phyloP scores from a whole-genome alignment of 2,329 filamentous ascomycete genomes.

The Lasiodiplodia citricola region DNA sequence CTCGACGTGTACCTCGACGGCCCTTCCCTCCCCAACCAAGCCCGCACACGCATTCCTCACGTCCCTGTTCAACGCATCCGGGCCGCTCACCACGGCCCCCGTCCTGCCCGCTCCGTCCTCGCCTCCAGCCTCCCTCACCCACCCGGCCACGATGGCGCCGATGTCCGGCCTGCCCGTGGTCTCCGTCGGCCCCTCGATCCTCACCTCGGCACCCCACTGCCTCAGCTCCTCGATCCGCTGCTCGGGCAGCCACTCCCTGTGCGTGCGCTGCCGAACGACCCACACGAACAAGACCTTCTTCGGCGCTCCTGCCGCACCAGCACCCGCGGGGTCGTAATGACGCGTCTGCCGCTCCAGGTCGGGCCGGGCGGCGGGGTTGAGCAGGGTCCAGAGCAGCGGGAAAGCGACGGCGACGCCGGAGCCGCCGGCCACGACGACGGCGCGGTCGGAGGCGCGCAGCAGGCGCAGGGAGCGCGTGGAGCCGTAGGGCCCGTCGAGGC shows the following conservation, averaged over 20 bases:
- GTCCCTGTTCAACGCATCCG: slow-evolving; percentile 64
- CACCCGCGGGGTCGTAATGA: background rate
- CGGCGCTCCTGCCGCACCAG: slow-evolving; percentile 24
- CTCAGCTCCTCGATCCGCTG: slow-evolving; percentile 57
- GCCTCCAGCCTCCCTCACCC: slow-evolving; percentile 40
- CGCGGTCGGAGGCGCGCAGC: slow-evolving; percentile 56
- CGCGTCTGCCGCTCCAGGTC: slow-evolving; percentile 32
- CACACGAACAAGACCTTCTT: slow-evolving; percentile 60
- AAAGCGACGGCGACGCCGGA: slow-evolving; percentile 70
- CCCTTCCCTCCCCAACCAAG: slow-evolving; percentile 54
- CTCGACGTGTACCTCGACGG: slow-evolving; percentile 64
- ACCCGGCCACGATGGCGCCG: slow-evolving; percentile 47
- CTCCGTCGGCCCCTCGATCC: slow-evolving; percentile 61
- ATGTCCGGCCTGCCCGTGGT: slow-evolving; percentile 62
- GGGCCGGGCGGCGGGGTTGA: slow-evolving; percentile 35
- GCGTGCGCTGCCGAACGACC: slow-evolving; percentile 61
- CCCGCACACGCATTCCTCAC: slow-evolving; percentile 64
- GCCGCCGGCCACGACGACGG: slow-evolving; percentile 66
- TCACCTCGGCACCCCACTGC: slow-evolving; percentile 56
- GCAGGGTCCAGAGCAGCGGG: slow-evolving; percentile 62
- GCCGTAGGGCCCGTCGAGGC: slow-evolving; percentile 70
- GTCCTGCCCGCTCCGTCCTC: slow-evolving; percentile 39
- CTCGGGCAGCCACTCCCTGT: slow-evolving; percentile 60
- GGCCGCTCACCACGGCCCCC: slow-evolving; percentile 65
- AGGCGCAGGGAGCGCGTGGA: slow-evolving; percentile 61